phyloP scores from a whole-genome alignment of 495 filamentous ascomycete species.

The Neurospora hispaniola region DNA sequence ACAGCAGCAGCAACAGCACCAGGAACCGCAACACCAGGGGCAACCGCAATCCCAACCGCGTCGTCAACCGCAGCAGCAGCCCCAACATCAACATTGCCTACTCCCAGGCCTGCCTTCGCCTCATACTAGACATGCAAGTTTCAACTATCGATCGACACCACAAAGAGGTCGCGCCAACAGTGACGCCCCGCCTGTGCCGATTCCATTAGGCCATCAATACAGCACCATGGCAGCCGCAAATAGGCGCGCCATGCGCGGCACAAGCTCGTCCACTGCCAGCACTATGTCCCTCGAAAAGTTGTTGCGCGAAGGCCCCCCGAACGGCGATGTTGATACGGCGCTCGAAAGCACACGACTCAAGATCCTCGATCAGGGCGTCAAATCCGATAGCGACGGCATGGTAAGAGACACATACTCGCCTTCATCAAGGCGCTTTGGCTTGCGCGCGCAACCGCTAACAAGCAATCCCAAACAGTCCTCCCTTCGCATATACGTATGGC shows the following conservation, averaged over 20 bases:
- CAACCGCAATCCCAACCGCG: conserved; percentile 5
- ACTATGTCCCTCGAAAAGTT: conserved; percentile 55
- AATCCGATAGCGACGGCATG: conserved; percentile 84
- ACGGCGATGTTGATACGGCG: conserved; percentile 52
- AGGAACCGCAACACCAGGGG: conserved; percentile 12
- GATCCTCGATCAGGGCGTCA: conserved; percentile 68
- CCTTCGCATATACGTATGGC: conserved; percentile 89
- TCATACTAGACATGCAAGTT: conserved; percentile 24
- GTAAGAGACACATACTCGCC: conserved; percentile 33
- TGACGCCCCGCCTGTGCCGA: conserved; percentile 41
- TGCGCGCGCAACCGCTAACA: conserved; percentile 1
- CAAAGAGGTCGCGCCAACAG: conserved; percentile 64
- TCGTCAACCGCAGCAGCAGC: conserved; percentile 4
- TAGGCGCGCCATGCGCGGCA: conserved; percentile 43
- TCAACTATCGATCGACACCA: conserved; percentile 30
- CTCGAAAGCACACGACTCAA: conserved; percentile 66
- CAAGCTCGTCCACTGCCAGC: conserved; percentile 43
- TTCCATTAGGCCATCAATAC: conserved; percentile 17
- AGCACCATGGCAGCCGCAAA: conserved; percentile 20
- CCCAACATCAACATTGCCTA: conserved; percentile 1
- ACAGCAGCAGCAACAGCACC: conserved; percentile 16
- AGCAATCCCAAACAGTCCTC: conserved; percentile 55
- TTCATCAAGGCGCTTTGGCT: not conserved
- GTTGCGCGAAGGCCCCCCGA: conserved; percentile 61
- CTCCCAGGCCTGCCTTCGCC: conserved; percentile 7